phyloP scores from a whole-genome alignment of 257 asterid genomes.

The Cynanchum wilfordii region DNA sequence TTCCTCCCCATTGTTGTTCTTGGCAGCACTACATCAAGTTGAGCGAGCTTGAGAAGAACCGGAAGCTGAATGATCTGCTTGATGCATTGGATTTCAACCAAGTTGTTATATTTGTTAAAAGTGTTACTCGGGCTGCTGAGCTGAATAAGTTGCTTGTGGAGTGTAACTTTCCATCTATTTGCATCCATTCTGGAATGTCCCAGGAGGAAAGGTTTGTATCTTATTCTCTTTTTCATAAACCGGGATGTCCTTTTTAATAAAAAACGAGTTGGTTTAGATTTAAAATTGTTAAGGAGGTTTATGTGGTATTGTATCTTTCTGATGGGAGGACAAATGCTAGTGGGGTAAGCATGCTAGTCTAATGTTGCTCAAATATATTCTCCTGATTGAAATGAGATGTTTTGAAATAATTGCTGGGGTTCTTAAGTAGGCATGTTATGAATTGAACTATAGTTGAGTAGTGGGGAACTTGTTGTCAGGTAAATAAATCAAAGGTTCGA shows the following conservation, averaged over 20 bases:
- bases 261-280: background rate
- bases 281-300: no score
- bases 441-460: no score
- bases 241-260: background rate
- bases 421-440: background rate
- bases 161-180: conserved; percentile 86
- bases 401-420: background rate
- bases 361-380: no score
- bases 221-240: background rate
- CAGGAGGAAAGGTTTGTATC: conserved; percentile 76
- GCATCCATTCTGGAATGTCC: conserved; percentile 97
- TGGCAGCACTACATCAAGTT: conserved; percentile 91
- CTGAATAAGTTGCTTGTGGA: conserved; percentile 84
- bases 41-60: conserved; percentile 83
- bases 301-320: background rate
- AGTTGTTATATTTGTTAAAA: conserved; percentile 87
- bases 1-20: background rate
- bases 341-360: background rate
- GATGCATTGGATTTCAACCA: conserved; percentile 94
- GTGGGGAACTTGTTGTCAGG: no score
- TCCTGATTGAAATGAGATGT: background rate
- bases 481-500: no score
- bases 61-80: conserved; percentile 82
- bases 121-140: conserved; percentile 86
- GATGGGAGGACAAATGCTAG: background rate